Evolutionary conservation across 2,329 filamentous ascomycete genomes (phyloP), one percentile per base, ranked within the genome.

Genomic region (Septoria linicola): DNA sequence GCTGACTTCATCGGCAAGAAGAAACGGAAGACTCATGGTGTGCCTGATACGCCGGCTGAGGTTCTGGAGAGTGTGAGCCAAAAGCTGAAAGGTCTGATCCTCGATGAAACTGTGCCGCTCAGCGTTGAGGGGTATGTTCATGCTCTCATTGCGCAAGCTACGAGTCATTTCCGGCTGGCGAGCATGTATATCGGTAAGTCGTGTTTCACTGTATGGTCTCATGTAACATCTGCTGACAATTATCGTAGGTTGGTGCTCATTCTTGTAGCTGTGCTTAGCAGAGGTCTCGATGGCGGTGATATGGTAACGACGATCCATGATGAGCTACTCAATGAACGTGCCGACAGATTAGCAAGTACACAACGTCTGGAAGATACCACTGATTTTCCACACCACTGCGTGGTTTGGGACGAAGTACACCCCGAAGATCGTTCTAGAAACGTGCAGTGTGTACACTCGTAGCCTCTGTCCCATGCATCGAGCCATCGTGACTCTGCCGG

Each of bases 81-180:
- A 43, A 97, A 97, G 73, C 82, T 99, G 21, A 84, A 83, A 62
- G 93, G 93, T 0, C 75, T 96, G 64, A 74, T 96, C 62, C 83
- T 85, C 3, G 85, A 89, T 2, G 92, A 99, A 75, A 92, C 84
- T 58, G 93, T 99, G 49, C 92, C 93, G 36, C 74, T 99, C 56
- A 90, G 90, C 21, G 90, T 97, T 1, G 93, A 97, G 71, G 93
- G 95, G 0, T 93, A 99, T 74, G 93, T 96, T n/a, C 88, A 96
- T 68, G 89, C 95, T 70, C 72, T 99, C 70, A 93, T 99, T 61
- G 82, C 86, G 67, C 85, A 92, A 73, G 93, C 95, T 27, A 87
- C 86, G 17, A 84, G 90, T 69, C 82, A 85, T 50, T 80, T 74
- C 65, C 95, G 93, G 68, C 70, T 99, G 71, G 82, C 88, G 14